Conservation (phyloP, 805 yeast species). For the Peterozyma xylosa region DNA sequence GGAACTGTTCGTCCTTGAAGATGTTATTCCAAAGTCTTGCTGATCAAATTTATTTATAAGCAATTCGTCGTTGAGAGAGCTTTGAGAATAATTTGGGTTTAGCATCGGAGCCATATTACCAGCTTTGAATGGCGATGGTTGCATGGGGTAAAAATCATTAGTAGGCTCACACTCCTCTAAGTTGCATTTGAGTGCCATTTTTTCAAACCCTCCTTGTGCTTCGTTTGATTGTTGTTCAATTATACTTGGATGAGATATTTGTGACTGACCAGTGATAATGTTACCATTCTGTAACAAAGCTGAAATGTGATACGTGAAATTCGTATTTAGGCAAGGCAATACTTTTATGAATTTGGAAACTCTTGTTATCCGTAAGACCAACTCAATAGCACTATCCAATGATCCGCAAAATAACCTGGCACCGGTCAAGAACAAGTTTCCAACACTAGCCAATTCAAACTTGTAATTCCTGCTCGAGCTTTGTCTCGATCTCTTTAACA, state of each 20-base stretch:
- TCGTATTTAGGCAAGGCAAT: constrained; percentile 77
- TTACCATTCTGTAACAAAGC: constrained; percentile 65
- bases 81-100: constrained; percentile 1
- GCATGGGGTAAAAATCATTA: constrained; percentile 20
- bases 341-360: constrained; percentile 48
- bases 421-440: constrained; percentile 79
- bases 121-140: constrained; percentile 8
- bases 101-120: not conserved
- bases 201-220: not conserved
- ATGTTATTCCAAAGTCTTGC: not conserved
- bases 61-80: constrained; percentile 5
- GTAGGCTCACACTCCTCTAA: not conserved
- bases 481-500: constrained; percentile 58
- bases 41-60: constrained; percentile 5
- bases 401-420: constrained; percentile 78
- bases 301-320: constrained; percentile 79
- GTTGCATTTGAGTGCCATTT: not conserved
- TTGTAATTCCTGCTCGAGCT: constrained; percentile 47
- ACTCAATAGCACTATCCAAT: constrained; percentile 75
- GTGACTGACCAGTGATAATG: constrained; percentile 83
- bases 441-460: constrained; percentile 74
- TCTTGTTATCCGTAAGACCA: constrained; percentile 57
- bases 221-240: constrained; percentile 2
- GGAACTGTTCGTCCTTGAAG: not conserved
- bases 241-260: constrained; percentile 77